Evolutionary conservation across 2,329 filamentous ascomycete species (phyloP), one percentile per base, ranked within the genome.

Genomic region (Cladobotryum protrusum): DNA sequence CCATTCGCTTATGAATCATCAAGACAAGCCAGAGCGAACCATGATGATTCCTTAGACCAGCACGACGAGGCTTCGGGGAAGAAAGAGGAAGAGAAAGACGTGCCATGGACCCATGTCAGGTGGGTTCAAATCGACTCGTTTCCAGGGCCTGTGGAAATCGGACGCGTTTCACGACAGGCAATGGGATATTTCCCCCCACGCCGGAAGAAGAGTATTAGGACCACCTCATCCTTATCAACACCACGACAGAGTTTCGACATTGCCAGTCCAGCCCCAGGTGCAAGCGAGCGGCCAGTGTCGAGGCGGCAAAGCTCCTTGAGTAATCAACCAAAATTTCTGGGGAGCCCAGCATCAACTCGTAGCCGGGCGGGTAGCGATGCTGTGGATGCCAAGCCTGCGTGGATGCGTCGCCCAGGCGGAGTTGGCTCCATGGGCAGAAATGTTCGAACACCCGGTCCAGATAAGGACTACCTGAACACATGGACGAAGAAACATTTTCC

Each of bases 161-260:
- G 84, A 14, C 83, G 93, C 29, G 82, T 97, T 51, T 83, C 89
- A 18, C 83, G 88, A 50, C 83, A 85, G 67, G 79, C 86, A 2
- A 77, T 96, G 41, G 92, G 91, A 19, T 97, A 92, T 69, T 97
- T 97, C 62, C 92, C 92, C 3, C 91, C 91, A 7, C 81, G 90
- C 17, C 78, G 90, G 63, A 89, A 91, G 82, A 93, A 93, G 83
- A 93, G 87, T 55, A 69, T 80, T 9, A 74, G 78, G 59, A 83
- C 83, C 1, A 77, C 79, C 47, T 86, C 87, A 3, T 77, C 82
- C 13, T 57, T 83, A 46, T 81, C 83, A 15, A 89, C 85, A 2
- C 86, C 87, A 7, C 79, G 81, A 17, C 76, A 79, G 41, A 87
- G 84, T 35, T 67, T 84, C 36, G 85, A 87, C 50, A 60, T 83